phyloP scores from a whole-genome alignment of 1,284 basidiomycete genomes.

The Puccinia hordei region DNA sequence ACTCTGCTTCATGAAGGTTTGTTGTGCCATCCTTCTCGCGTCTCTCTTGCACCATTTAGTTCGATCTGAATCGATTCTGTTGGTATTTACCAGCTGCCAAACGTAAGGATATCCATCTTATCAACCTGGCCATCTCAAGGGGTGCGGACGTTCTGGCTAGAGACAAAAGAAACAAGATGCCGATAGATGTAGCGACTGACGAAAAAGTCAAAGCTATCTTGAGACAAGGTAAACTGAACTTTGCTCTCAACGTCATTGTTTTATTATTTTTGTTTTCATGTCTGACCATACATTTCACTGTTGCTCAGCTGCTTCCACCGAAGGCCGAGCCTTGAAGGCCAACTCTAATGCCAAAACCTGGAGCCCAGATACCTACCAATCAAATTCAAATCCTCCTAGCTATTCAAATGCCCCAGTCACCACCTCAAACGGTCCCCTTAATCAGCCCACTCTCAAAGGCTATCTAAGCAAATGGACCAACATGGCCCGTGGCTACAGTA shows the following conservation, averaged over 20 bases:
- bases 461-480: conserved; percentile 89
- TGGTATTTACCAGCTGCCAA: conserved; percentile 66
- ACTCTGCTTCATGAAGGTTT: conserved; percentile 75
- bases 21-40: background rate
- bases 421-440: background rate
- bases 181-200: conserved; percentile 70
- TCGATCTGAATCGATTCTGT: background rate
- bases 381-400: conserved; percentile 23
- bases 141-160: conserved; percentile 89
- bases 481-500: conserved; percentile 84
- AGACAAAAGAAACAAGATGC: conserved; percentile 74
- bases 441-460: conserved; percentile 71
- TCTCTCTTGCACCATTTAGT: background rate
- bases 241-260: background rate
- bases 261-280: too few relatives aligned
- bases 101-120: conserved; percentile 76
- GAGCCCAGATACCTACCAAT: conserved; percentile 26
- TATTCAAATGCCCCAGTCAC: background rate
- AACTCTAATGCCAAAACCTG: conserved; percentile 40
- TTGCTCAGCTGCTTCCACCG: conserved; percentile 51
- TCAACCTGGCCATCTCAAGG: conserved; percentile 78
- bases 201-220: conserved; percentile 81
- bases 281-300: background rate
- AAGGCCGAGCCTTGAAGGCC: conserved; percentile 54
- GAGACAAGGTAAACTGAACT: conserved; percentile 68